Percentiles rank a stretch among this genome's conserved stretches.
phyloP scores from a whole-genome alignment of 2,329 filamentous ascomycete genomes.

The Aulographum hederae region DNA sequence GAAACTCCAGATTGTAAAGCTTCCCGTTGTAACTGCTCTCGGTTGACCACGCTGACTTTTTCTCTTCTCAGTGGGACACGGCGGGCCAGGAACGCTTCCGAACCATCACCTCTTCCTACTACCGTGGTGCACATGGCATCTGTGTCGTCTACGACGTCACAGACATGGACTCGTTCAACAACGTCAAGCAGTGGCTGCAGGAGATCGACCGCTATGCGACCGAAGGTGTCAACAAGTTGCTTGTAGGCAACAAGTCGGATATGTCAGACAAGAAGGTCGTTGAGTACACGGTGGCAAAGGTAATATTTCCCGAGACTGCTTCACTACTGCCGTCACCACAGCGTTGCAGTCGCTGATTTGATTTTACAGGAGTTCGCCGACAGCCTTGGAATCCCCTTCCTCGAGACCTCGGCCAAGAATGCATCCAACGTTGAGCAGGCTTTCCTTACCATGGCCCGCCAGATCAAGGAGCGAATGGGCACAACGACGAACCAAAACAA shows the following conservation, averaged over 20 bases:
- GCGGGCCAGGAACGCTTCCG: conserved; percentile 98
- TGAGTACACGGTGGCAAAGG: conserved; percentile 98
- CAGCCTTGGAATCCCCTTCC: conserved; percentile 95
- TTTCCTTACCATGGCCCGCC: conserved; percentile 98
- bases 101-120: conserved; percentile 99
- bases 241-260: conserved; percentile 99
- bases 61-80: conserved; percentile 98
- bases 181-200: conserved; percentile 99
- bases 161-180: conserved; percentile 99
- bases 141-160: conserved; percentile 99
- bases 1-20: conserved; percentile 91
- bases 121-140: conserved; percentile 96
- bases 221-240: conserved; percentile 97
- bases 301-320: no score
- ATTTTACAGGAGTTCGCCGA: conserved; percentile 78
- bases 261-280: conserved; percentile 99
- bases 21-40: conserved; percentile 1
- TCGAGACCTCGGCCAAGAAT: conserved; percentile 99
- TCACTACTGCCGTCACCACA: no score
- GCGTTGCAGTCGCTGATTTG: no score
- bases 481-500: conserved; percentile 96
- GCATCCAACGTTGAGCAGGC: conserved; percentile 98
- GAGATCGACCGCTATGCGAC: conserved; percentile 99
- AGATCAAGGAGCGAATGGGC: conserved; percentile 99
- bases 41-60: no score